Evolutionary conservation across 169 alveolate species (phyloP), one percentile per base, ranked within the genome.

Genomic region (Cyclospora cayetanensis): DNA sequence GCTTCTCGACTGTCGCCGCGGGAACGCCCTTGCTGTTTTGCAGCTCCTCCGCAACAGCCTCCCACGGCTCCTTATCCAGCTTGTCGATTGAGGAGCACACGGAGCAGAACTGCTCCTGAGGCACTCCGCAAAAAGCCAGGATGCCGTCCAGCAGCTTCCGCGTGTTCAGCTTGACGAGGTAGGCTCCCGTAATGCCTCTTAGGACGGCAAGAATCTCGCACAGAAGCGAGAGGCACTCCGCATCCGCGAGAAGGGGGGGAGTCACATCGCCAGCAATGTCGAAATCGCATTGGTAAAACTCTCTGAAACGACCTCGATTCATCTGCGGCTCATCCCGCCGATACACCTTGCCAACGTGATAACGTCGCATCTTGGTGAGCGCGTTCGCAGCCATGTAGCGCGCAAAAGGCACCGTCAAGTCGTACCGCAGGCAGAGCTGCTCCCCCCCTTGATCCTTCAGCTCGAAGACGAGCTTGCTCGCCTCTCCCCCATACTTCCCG

Each of bases 391-490:
- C 99, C 60, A 97, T 90, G 94, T 95, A 99, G 35, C 99, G 95
- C 25, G 99, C 99, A 76, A 99, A 97, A 12, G 99, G 99, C 7
- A 98, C 99, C 29, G 99, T 98, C 77, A 99, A 94, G 95, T 99
- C 99, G 91, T 99, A 99, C 91, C 99, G 95, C 74, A 98, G 95
- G 20, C 99, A 96, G 35, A 98, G 94, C 80, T 96, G 97, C 94
- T 98, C 99, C 20, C 99, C 99, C 55, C 99, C 99, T 29, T 98
- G 98, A 91, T 99, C 99, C 52, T 98, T 98, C 72, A 99, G 91
- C 80, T 99, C 99, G 93, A 96, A 98, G 55, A 98, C 98, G 34
- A 99, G 96, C 96, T 98, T 98, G 60, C 97, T 95, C 93, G 98
- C 99, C 79, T 98, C 99, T 34, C 99, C 99, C 1, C 91, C 91